phyloP scores from a whole-genome alignment of 306 rosid species.

The Styphnolobium japonicum region DNA sequence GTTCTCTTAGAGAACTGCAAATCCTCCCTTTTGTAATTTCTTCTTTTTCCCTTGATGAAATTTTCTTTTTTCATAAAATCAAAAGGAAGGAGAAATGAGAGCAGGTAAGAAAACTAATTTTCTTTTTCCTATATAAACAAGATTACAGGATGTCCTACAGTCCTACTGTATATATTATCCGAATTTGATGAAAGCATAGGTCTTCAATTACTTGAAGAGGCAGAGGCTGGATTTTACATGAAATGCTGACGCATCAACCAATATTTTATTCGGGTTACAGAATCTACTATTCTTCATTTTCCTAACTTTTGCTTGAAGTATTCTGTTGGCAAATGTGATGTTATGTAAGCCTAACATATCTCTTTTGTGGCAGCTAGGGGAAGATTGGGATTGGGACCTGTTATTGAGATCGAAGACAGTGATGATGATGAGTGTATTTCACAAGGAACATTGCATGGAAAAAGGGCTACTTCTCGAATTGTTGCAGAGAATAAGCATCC shows the following conservation, averaged over 20 bases:
- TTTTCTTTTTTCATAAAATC: neutral
- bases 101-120: neutral
- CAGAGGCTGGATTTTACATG: neutral
- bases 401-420: neutral
- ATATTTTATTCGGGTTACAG: neutral
- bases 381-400: neutral
- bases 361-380: slow-evolving; percentile 12
- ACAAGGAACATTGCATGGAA: neutral
- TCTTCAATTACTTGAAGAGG: neutral
- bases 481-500: neutral
- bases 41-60: neutral
- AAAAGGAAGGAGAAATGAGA: neutral
- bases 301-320: neutral
- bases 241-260: neutral
- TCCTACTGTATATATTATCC: neutral
- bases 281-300: slow-evolving; percentile 7
- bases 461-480: neutral
- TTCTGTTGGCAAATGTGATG: slow-evolving; percentile 5
- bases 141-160: neutral
- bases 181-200: neutral
- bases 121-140: neutral
- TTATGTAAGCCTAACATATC: neutral
- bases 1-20: neutral
- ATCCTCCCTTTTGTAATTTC: neutral
- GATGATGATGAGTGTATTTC: neutral